These are phyloP conservation scores for Mortierella sp. DNA, from an alignment of 371 early-diverging fungal genomes.

Conservation along the genomic window DNA sequence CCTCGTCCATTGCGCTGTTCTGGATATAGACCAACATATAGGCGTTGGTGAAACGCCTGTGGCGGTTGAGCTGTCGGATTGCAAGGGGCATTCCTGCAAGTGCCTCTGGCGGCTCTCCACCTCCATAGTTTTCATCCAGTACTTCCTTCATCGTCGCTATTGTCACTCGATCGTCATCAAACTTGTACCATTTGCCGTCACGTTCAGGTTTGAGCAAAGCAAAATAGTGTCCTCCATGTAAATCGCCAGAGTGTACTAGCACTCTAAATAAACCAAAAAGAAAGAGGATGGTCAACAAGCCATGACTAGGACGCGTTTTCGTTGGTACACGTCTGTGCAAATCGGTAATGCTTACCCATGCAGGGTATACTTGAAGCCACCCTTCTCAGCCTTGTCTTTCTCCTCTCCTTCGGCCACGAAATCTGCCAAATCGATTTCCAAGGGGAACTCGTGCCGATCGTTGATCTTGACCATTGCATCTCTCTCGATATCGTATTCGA, in stretches of 20 bases:
- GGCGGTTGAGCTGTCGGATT: constrained; percentile 44
- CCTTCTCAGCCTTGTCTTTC: constrained; percentile 56
- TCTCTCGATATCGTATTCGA: constrained; percentile 96
- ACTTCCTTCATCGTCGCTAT: constrained; percentile 90
- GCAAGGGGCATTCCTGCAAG: constrained; percentile 37
- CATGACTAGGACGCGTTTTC: too few relatives aligned
- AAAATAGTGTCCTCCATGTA: constrained; percentile 98
- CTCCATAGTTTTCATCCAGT: constrained; percentile 96
- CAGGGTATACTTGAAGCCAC: constrained; percentile 81
- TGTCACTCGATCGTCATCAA: constrained; percentile 98
- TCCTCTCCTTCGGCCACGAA: constrained; percentile 79
- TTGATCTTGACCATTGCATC: constrained; percentile 97
- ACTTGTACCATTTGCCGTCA: constrained; percentile 91
- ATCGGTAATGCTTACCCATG: constrained; percentile 73
- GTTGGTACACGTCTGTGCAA: too few relatives aligned
- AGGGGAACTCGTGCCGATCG: constrained; percentile 97
- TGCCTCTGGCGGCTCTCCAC: constrained; percentile 64
- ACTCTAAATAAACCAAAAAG: constrained; percentile 66
- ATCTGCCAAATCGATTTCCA: constrained; percentile 90
- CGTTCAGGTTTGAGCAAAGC: constrained; percentile 86
- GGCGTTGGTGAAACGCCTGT: constrained; percentile 92
- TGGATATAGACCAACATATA: constrained; percentile 98
- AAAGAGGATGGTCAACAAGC: neutral
- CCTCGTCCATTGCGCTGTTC: constrained; percentile 74
- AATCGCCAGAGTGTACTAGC: constrained; percentile 97